Evolutionary conservation across 306 rosid genomes (phyloP).

Genomic region (Neltuma alba): DNA sequence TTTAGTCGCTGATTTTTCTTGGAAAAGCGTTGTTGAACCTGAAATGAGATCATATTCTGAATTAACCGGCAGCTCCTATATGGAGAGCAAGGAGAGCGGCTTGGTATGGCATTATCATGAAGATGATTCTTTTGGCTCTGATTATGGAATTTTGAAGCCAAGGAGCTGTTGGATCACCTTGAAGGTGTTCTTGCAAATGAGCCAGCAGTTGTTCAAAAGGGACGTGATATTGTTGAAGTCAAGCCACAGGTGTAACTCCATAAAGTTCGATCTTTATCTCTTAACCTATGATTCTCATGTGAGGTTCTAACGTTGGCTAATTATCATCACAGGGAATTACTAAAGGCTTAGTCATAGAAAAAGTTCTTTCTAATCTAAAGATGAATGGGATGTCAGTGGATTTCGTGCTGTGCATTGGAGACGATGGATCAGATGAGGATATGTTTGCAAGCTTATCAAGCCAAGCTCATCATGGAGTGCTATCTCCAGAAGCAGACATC

Average conservation of each 20-base stretch:
- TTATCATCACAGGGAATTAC: conserved; percentile 59
- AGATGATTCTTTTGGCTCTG: conserved; percentile 60
- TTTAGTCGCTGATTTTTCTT: conserved; percentile 37
- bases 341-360: conserved; percentile 67
- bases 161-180: conserved; percentile 69
- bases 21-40: conserved; percentile 72
- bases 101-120: conserved; percentile 73
- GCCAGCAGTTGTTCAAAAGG: conserved; percentile 64
- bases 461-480: conserved; percentile 21
- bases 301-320: conserved; percentile 15
- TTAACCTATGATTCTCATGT: neutral
- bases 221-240: conserved; percentile 71
- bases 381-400: conserved; percentile 52
- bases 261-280: conserved; percentile 3
- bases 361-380: conserved; percentile 59
- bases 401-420: conserved; percentile 84
- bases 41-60: conserved; percentile 67
- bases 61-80: conserved; percentile 66
- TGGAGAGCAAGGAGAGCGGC: conserved; percentile 77
- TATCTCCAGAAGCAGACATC: conserved; percentile 54
- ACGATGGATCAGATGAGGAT: conserved; percentile 83
- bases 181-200: conserved; percentile 67
- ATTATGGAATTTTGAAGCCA: conserved; percentile 73
- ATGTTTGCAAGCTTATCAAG: conserved; percentile 76
- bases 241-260: conserved; percentile 59